Base-by-base conservation (phyloP, 2,329 filamentous ascomycete genomes). In the Coleophoma cylindrospora region DNA sequence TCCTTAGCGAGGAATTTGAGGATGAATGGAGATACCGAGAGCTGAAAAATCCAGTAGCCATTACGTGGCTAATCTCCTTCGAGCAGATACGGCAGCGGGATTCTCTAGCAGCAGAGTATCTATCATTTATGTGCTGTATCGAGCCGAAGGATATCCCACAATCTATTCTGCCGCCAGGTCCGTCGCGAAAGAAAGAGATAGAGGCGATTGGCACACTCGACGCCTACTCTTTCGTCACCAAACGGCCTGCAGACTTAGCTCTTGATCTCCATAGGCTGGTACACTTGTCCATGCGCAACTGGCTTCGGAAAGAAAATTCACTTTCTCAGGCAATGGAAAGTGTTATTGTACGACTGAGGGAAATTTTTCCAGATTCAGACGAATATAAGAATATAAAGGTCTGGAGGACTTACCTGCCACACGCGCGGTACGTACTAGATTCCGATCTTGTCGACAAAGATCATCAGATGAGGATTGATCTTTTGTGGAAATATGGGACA, bases 1-100 rank as follows among this genome's bases (percentile, higher is more conserved):
- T 48, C 8, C 49, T 51, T 11, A 43, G 45, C n/a, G 21, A 53
- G 27, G 43, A 53, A 8, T 53, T 53, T 21, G 48, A 50, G 38
- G 51, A 50, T 34, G 12, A 9, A 27, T 15, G 43, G 11, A 41
- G 51, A 48, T 47, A 53, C 17, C 9, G 11, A 7, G 34, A 40
- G 1, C 13, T 22, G n/a, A 50, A 50, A 15, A 50, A 50, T 27
- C 48, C 48, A 11, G 22, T 45, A n/a, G 48, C 48, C 17, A 48
- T 36, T 2, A 53, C 51, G 6, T 53, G 43, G 48, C 49, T 51
- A 3, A 48, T 53, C 27, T 53, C 51, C 3, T 48, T 53, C 38
- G 37, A 53, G 12, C 51, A 53, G 32, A 53, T 53, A n/a, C 49
- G 41, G n/a, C 19, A 22, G 14, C 38, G n/a, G 7, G 15, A 51